Evolutionary conservation across 805 yeast genomes (phyloP).

Genomic region (Candida dajiaensis): DNA sequence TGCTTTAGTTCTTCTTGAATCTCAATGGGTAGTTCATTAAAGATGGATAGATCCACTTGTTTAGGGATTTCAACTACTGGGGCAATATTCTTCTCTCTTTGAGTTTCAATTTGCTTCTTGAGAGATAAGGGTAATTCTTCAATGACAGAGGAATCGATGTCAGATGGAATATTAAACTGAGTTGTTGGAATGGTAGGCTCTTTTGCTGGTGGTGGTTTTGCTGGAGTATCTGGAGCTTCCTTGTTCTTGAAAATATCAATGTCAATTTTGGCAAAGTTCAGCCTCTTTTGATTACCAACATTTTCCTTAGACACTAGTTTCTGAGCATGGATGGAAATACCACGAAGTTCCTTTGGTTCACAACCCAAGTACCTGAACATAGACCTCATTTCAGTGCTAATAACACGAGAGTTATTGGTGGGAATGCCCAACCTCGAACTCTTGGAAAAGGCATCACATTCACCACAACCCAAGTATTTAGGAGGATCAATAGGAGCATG

Average conservation of each 20-base stretch:
- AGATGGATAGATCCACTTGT: constrained; percentile 22
- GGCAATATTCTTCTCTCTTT: background rate
- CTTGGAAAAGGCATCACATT: constrained; percentile 59
- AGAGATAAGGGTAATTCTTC: constrained; percentile 42
- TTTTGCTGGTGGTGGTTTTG: background rate
- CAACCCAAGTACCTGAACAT: constrained; percentile 51
- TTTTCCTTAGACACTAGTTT: constrained; percentile 38
- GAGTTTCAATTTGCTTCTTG: background rate
- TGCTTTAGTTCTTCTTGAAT: constrained; percentile 54
- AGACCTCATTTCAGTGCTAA: constrained; percentile 53
- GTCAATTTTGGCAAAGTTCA: constrained; percentile 27
- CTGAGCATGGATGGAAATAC: constrained; percentile 66
- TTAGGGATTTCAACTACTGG: constrained; percentile 20
- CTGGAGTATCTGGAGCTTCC: constrained; percentile 4
- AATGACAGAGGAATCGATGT: constrained; percentile 23
- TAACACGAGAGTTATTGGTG: constrained; percentile 53
- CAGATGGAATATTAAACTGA: constrained; percentile 24
- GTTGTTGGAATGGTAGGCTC: constrained; percentile 5
- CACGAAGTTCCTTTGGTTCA: constrained; percentile 67
- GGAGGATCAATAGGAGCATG: constrained; percentile 71
- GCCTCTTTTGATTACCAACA: constrained; percentile 26
- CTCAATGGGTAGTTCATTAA: constrained; percentile 50
- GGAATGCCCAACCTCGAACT: constrained; percentile 54
- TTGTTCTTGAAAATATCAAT: constrained; percentile 4
- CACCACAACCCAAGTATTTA: constrained; percentile 82